Percentiles rank a stretch among this genome's conserved stretches.
Conservation (phyloP, 768 basidiomycete genomes). For the Amanita molliuscula region DNA sequence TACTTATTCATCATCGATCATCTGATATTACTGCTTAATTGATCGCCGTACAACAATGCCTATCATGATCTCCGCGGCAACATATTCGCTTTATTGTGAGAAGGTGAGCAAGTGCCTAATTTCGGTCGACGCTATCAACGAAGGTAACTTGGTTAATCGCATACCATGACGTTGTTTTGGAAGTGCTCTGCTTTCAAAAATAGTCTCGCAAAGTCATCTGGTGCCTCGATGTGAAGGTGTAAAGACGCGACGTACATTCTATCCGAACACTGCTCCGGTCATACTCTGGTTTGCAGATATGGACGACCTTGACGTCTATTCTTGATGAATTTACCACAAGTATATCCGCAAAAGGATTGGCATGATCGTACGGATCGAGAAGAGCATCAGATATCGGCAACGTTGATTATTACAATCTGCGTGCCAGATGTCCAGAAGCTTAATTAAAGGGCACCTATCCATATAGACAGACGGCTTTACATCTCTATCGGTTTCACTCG, state of each 20-base stretch:
- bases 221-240: not conserved
- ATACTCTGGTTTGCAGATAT: not conserved
- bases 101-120: not conserved
- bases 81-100: not conserved
- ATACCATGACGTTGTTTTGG: not conserved
- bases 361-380: not conserved
- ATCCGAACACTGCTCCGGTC: not conserved
- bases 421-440: not conserved
- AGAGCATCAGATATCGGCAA: not conserved
- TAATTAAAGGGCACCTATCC: not conserved
- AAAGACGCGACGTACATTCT: not conserved
- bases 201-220: not conserved
- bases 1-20: not conserved
- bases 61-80: conserved; percentile 2
- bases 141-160: not conserved
- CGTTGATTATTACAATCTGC: not conserved
- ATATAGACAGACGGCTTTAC: not conserved
- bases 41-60: not conserved
- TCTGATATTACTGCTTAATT: not conserved
- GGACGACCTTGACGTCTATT: not conserved
- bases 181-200: not conserved
- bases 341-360: not conserved
- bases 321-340: not conserved
- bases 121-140: not conserved
- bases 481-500: not conserved